phyloP scores from a whole-genome alignment of 2,329 filamentous ascomycete genomes.

The Paracorniculantispora psalliotae region DNA sequence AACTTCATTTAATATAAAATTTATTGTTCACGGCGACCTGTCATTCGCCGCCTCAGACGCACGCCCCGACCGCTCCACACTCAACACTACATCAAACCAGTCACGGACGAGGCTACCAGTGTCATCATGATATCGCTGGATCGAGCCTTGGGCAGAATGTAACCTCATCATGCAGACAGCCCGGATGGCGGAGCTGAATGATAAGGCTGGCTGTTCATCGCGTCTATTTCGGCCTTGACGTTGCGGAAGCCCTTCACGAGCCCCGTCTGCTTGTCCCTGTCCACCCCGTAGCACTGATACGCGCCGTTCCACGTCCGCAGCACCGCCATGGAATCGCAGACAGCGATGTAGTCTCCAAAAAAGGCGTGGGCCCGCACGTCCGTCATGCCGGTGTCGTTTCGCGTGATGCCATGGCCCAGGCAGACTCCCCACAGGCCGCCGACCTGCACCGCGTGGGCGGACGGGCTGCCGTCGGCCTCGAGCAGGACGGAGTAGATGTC shows the following conservation, averaged over 20 bases:
- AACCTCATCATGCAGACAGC: background rate
- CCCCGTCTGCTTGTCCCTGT: constrained; percentile 33
- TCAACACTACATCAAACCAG: too few species aligned
- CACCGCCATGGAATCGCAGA: constrained; percentile 34
- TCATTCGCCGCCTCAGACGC: background rate
- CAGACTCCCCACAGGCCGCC: constrained; percentile 48
- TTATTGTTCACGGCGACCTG: background rate
- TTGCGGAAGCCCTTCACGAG: constrained; percentile 31
- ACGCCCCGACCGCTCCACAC: background rate
- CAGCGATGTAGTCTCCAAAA: constrained; percentile 46
- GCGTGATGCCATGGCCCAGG: constrained; percentile 50
- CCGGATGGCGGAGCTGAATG: background rate
- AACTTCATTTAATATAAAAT: too few species aligned
- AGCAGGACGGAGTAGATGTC: constrained; percentile 55
- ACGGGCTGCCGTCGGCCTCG: constrained; percentile 36
- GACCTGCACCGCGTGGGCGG: constrained; percentile 47
- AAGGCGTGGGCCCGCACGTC: constrained; percentile 45
- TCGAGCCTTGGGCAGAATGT: background rate
- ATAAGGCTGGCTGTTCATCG: background rate
- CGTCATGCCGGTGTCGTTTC: background rate
- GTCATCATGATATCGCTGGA: background rate
- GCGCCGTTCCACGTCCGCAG: constrained; percentile 36
- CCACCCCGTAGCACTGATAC: constrained; percentile 38
- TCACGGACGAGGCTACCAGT: background rate
- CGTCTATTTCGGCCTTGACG: background rate